These are phyloP conservation scores for Sugiyamaella qingdaonensis DNA, from an alignment of 805 yeast genomes.

Conservation along the genomic window DNA sequence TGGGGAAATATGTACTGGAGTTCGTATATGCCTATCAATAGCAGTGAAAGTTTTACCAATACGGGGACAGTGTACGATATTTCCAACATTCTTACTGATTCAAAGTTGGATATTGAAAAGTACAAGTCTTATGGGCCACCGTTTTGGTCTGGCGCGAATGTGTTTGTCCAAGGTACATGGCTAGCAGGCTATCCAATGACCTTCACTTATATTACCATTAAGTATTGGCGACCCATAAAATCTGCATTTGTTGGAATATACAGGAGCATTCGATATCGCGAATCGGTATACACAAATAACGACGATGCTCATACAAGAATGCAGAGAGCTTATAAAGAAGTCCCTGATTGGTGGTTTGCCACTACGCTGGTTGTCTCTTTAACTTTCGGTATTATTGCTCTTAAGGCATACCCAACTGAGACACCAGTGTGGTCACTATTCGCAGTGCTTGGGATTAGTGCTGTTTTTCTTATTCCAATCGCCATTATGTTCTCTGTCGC, in stretches of 20 bases:
- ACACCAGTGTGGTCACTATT: constrained; percentile 52
- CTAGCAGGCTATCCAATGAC: constrained; percentile 55
- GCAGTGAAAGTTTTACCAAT: constrained; percentile 50
- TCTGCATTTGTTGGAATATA: constrained; percentile 12
- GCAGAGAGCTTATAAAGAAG: constrained; percentile 48
- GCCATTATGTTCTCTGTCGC: constrained; percentile 60
- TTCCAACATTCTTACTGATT: constrained; percentile 40
- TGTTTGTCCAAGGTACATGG: constrained; percentile 47
- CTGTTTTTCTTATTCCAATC: constrained; percentile 57
- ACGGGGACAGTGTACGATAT: constrained; percentile 48
- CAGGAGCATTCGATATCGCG: constrained; percentile 6
- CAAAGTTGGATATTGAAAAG: constrained; percentile 41
- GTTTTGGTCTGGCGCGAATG: constrained; percentile 51
- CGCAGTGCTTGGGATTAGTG: constrained; percentile 49
- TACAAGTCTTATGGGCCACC: constrained; percentile 66
- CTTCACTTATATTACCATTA: constrained; percentile 37
- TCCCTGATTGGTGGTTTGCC: constrained; percentile 73
- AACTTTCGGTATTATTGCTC: constrained; percentile 24
- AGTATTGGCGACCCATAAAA: constrained; percentile 13
- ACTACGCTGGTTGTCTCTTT: constrained; percentile 42
- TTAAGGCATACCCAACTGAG: constrained; percentile 21
- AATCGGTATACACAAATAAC: constrained; percentile 8
- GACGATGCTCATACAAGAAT: constrained; percentile 17
- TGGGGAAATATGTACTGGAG: constrained; percentile 48
- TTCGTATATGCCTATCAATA: constrained; percentile 55